Base-by-base conservation (phyloP, 2,329 filamentous ascomycete genomes). In the Aureobasidium sp. region DNA sequence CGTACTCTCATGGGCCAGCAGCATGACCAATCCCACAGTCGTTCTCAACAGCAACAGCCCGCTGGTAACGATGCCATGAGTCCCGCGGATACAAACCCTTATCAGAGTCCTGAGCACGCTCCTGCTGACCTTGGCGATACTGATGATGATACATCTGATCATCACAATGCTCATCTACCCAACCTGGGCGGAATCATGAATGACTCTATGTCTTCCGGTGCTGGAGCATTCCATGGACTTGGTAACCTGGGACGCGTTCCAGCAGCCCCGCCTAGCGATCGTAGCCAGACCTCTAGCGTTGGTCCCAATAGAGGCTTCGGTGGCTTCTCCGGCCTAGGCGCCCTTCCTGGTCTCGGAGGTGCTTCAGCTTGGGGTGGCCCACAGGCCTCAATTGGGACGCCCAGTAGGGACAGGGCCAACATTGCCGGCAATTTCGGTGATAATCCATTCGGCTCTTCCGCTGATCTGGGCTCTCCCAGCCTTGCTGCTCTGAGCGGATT, bases 1-100 rank as follows among this genome's bases (percentile, higher is more conserved):
- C 80, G 82, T 48, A 82, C 85, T 66, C 73, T 83, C 65, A 77
- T 83, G 69, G 21, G 42, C 16, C 77, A 81, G 65, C 80, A 81
- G 54, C 79, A 85, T 50, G 80, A 83, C 36, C 81, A 85, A 59
- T 77, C 79, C 45, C 80, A 83, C 63, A 29, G 21, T 13, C 73
- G 73, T 59, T 66, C 65, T 30, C 77, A 21, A 21, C 21, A 76
- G 55, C 73, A 76, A 50, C 76, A 78, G 52, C 75, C 78, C 57
- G 74, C 76, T 62, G 73, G 70, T 30, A 70, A 86, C 66, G 89
- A 91, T 63, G 88, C 89, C 0, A 84, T 90, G 70, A 97, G 93
- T 72, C 94, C 94, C 10, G 94, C 92, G 0, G 90, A 96, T 69
- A 97, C 94, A 3, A 99, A 99, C 71, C 94, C 94, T 1, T 99